phyloP scores from a whole-genome alignment of 2,329 filamentous ascomycete species.

The Herpomyces periplanetae region DNA sequence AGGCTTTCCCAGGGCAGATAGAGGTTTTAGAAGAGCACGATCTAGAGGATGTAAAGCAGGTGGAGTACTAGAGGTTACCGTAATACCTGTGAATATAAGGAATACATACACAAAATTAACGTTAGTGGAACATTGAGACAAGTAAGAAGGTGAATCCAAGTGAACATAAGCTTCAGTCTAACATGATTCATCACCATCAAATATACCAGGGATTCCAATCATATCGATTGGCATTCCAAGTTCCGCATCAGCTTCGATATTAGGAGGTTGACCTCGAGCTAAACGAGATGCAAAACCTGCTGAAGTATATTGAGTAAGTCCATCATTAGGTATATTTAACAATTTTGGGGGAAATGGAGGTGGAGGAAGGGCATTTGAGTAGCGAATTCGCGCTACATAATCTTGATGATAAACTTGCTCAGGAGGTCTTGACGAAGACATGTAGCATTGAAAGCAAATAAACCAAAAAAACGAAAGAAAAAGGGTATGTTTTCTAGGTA shows the following conservation, averaged over 20 bases:
- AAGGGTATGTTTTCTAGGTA: too few relatives aligned
- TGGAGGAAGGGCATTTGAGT: conserved; percentile 74
- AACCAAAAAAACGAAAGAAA: too few relatives aligned
- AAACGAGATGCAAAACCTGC: conserved; percentile 62
- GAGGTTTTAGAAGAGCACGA: conserved; percentile 37
- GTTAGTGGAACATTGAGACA: conserved; percentile 2
- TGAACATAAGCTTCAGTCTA: conserved; percentile 5
- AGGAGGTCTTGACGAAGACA: too few relatives aligned
- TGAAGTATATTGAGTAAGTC: conserved; percentile 56
- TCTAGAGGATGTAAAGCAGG: conserved; percentile 45
- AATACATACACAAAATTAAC: conserved; percentile 4
- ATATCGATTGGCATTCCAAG: conserved; percentile 88
- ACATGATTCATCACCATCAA: conserved; percentile 83
- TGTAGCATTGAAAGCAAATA: too few relatives aligned
- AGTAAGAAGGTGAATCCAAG: conserved; percentile 2
- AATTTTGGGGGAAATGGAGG: conserved; percentile 83
- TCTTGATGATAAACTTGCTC: conserved; percentile 29
- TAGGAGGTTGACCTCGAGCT: conserved; percentile 60
- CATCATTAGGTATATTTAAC: conserved; percentile 77
- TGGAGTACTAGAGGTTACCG: conserved; percentile 30
- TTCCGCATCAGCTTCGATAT: conserved; percentile 89
- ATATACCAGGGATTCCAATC: conserved; percentile 70
- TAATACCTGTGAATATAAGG: conserved; percentile 4
- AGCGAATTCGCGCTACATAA: conserved; percentile 80
- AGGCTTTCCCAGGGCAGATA: conserved; percentile 49